Base-by-base conservation (phyloP, 2,329 filamentous ascomycete species). In the Clonostachys rosea region DNA sequence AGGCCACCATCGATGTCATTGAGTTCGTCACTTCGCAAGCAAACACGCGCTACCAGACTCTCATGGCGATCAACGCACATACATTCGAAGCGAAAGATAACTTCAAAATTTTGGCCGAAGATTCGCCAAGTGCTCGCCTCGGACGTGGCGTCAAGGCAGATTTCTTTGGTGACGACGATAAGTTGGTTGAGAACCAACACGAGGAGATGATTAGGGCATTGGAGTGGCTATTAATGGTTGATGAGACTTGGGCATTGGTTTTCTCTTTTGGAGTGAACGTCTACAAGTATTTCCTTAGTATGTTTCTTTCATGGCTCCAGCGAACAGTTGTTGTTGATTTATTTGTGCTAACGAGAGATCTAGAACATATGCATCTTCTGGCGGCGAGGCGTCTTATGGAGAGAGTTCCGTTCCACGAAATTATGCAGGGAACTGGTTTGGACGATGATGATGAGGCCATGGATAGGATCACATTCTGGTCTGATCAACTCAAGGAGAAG, bases 281-380 rank as follows among this genome's bases (percentile, higher is more conserved):
- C n/a, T 89, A 96, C 68, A 87, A 87, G 59, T 84, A 85, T 50
- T 91, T 96, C 59, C 76, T 95, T 42, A 78, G 90, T 95, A 80
- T 74, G 89, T 78, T 35, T 12, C 18, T 11, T 16, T 7, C 24
- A 53, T 45, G 3, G 10, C 3, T 24, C 24, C 20, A 39, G 47
- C 30, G 14, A 44, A 16, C 43, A 36, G 20, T 10, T 30, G 24
- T 30, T 30, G 24, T 10, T n/a, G 20, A 36, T 36, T 9, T 37
- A 11, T 7, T 9, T 44, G 18, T 17, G 14, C 43, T 43, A 33
- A 30, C 42, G n/a, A 9, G 17, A 30, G 9, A 6, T n/a, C 14
- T 16, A 48, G 46, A 43, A 16, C 43, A 49, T 34, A 17, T 49
- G 47, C 43, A 49, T 37, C 47, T 49, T 7, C n/a, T 34, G 12